Evolutionary conservation across 495 filamentous ascomycete genomes (phyloP), one percentile per base, ranked within the genome.

Genomic region (Podospora anserina): DNA sequence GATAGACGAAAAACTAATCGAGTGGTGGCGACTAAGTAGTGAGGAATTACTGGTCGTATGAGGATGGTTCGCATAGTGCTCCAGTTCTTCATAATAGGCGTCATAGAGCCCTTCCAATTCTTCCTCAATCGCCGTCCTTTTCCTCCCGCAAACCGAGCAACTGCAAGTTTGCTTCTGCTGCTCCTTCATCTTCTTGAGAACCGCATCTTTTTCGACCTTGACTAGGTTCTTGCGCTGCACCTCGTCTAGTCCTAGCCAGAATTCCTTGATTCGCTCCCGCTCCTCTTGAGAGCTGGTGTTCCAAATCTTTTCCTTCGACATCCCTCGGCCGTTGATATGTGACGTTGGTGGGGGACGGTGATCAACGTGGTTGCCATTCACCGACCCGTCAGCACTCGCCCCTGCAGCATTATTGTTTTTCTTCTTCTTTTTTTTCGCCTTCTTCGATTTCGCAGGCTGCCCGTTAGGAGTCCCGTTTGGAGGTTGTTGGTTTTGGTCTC

Each of bases 81-180:
- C 95, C 63, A 99, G 84, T 77, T 99, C 95, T 75, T 97, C 92
- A 75, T 99, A 99, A 79, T 99, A 99, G 28, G 95, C 95, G 81
- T 99, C 96, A 77, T 99, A 99, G 16, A 99, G 85, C n/a, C 96
- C 93, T 77, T 99, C 95, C 15, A 99, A 82, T 78, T 99, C 96
- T 78, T 99, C 95, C 78, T 99, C 95, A 73, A 99, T 99, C 9
- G 95, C 95, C 7, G 91, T 97, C 59, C 95, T 88, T 80, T 98
- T 99, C 70, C 95, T 88, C 63, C 95, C 95, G 81, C 95, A 99
- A 54, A 98, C 94, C 5, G 92, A 96, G 74, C 95, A 99, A 75
- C 93, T 97, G 81, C 95, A 99, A 3, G 95, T 98, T 76, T 98
- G 95, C 79, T 97, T 98, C 78, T 99, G 95, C 80, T 99, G 95